phyloP scores from a whole-genome alignment of 129 eudicot genomes.

The Arctium lappa region DNA sequence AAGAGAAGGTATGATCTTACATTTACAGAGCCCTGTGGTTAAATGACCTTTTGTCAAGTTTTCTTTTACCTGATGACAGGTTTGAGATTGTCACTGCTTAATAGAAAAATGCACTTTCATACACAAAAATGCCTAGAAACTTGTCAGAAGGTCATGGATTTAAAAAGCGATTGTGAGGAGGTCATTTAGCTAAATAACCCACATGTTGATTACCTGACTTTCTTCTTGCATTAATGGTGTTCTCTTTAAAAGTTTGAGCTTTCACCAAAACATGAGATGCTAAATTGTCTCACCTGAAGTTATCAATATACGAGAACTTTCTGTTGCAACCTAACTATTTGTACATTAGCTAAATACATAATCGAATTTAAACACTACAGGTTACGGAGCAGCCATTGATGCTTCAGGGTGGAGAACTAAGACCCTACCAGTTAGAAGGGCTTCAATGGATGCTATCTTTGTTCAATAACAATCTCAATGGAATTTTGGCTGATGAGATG shows the following conservation, averaged over 20 bases:
- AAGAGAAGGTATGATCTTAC: constrained; percentile 71
- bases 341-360: neutral
- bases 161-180: neutral
- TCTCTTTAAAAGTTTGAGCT: neutral
- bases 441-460: constrained; percentile 95
- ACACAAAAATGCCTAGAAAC: neutral
- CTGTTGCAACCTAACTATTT: too few species aligned
- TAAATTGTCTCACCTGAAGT: neutral
- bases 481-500: constrained; percentile 98
- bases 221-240: neutral
- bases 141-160: too few species aligned
- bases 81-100: neutral
- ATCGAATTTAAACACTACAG: constrained; percentile 33
- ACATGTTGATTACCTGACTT: neutral
- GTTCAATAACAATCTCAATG: constrained; percentile 87
- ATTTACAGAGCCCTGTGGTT: neutral
- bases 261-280: neutral
- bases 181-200: neutral
- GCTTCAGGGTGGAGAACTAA: constrained; percentile 95
- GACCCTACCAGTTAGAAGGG: constrained; percentile 89
- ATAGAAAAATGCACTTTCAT: neutral
- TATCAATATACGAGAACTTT: neutral
- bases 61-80: neutral
- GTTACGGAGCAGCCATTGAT: constrained; percentile 91
- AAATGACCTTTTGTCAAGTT: neutral